Evolutionary conservation across 108 stramenopile genomes (phyloP), one percentile per base, ranked within the genome.

Genomic region (Bacterosira constricta): DNA sequence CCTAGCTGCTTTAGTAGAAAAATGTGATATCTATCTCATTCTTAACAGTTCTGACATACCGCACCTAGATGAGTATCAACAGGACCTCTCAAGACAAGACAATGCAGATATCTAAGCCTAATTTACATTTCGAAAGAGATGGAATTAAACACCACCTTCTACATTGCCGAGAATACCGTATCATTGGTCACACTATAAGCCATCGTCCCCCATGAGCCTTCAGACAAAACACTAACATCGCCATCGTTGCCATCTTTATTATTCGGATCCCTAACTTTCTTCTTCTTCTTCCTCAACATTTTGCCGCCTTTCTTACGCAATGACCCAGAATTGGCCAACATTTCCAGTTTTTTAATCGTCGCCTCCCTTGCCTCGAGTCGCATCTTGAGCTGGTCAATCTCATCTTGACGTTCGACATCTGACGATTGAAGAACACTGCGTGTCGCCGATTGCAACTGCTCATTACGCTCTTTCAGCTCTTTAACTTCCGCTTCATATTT

Each of bases 361-460:
- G 75, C 75, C 65, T 77, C 75, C 47, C 67, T 66, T n/a, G 67
- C 75, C 39, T 77, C 75, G 6, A 77, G 67, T 29, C 61, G 61
- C 75, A 77, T 63, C 59, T 54, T 62, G 38, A 77, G 67, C 32
- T 77, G 52, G 15, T 77, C 75, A 54, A 77, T 77, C 60, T 77
- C 75, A 62, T 77, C 60, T 63, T 77, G 75, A 30, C 75, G 38
- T 30, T 56, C 60, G 9, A 57, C 39, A 57, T 63, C 67, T 15
- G 75, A 77, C 49, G 67, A 51, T 46, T 77, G 75, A 10, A 77
- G 60, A 23, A 66, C 60, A 52, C 67, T 77, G 6, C 75, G 75
- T 45, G 75, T 77, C 9, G 75, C 75, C 34, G 75, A 66, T 53
- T 77, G 75, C 29, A 77, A 46, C 62, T 77, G 61, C 13, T 49